phyloP scores from a whole-genome alignment of 2,329 filamentous ascomycete species.

The Exophiala oligosperma region DNA sequence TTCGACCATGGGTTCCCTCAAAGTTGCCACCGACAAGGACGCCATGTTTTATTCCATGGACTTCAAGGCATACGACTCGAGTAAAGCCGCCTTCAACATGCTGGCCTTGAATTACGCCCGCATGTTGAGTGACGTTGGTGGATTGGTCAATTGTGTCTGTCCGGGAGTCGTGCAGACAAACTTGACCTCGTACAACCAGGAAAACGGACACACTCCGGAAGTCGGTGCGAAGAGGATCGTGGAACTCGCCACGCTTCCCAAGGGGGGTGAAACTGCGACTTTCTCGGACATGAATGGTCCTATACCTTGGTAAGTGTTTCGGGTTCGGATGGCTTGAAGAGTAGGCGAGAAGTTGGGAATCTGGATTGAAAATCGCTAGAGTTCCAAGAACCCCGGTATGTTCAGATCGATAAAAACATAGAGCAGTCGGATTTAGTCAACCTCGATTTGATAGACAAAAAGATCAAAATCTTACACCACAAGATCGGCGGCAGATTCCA shows the following conservation, averaged over 20 bases:
- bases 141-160: slow-evolving; percentile 12
- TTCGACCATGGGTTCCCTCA: slow-evolving; percentile 38
- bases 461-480: too few species aligned
- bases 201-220: slow-evolving; percentile 9
- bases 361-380: too few species aligned
- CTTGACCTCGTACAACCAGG: background rate
- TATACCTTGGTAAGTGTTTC: slow-evolving; percentile 10
- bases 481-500: too few species aligned
- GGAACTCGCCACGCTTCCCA: slow-evolving; percentile 9
- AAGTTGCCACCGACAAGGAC: slow-evolving; percentile 31
- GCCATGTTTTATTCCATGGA: slow-evolving; percentile 32
- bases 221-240: slow-evolving; percentile 16
- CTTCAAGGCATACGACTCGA: slow-evolving; percentile 40
- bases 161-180: slow-evolving; percentile 16
- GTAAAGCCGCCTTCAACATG: slow-evolving; percentile 48
- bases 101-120: slow-evolving; percentile 28
- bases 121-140: slow-evolving; percentile 9
- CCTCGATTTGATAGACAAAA: too few species aligned
- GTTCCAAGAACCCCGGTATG: too few species aligned
- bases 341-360: too few species aligned
- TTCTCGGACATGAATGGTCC: slow-evolving; percentile 12
- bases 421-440: too few species aligned
- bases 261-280: slow-evolving; percentile 13
- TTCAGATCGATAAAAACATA: too few species aligned
- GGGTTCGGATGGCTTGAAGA: too few species aligned